Evolutionary conservation across 345 rosid species (phyloP), one percentile per base, ranked within the genome.

Genomic region (Sonneratia caseolaris): DNA sequence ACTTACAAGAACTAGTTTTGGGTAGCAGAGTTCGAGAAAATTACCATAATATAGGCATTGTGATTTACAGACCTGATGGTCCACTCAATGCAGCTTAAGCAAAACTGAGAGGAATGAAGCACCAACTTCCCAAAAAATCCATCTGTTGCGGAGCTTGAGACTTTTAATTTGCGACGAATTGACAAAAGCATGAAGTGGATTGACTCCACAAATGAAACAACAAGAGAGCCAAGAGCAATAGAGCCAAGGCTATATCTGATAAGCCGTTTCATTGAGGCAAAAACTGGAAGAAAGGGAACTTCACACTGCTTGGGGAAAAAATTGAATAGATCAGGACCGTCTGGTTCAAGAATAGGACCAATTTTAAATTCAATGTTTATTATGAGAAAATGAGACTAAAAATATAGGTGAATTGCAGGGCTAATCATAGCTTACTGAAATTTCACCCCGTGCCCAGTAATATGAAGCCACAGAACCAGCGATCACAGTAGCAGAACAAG

Each of bases 1-100:
- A 8, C 15, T 47, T 47, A 2, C 51, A 3, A 47, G 3, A 47
- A 5, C 12, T 13, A 8, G 51, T 47, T 47, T 47, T 47, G 51
- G 15, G 51, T 47, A 27, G 8, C 5, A 12, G 15, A 12, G 2
- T 27, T 47, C 51, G 8, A 47, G 51, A 47, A 47, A 10, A 47
- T 79, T 89, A 95, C 99, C 99, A 95, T 95, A 82, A 95, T 92
- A 76, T 95, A 95, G 76, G 97, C 97, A 78, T 92, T 95, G 80
- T 92, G 97, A 81, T 92, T 95, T 66, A 88, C 87, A 14, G 99
- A 92, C 77, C 78, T 95, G 74, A 90, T 78, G 32, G 91, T 90
- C 92, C 93, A 92, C 72, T 92, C 97, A 14, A 90, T 79, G 68
- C 84, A 75, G 80, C 71, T 88, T 62, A 86, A 81, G 78, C 84